A percentile compares a stretch with the other conserved stretches of the same genome.
Evolutionary conservation across 495 filamentous ascomycete species (phyloP).

Genomic region (Amniculicola lignicola): DNA sequence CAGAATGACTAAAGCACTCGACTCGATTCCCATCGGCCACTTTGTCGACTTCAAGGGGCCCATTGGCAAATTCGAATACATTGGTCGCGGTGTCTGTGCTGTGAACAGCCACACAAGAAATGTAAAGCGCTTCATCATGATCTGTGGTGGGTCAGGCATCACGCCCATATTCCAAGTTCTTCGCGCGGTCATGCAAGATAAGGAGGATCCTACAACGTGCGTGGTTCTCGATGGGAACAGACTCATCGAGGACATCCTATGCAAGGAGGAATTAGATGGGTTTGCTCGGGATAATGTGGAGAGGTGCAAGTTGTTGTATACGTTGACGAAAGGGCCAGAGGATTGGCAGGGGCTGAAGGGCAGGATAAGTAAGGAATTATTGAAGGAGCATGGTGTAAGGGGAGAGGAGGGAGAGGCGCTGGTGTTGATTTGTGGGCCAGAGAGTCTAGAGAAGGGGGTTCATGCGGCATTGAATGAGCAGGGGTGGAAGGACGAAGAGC

Average conservation of each 20-base stretch:
- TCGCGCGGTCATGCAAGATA: constrained; percentile 66
- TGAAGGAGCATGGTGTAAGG: constrained; percentile 56
- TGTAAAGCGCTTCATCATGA: constrained; percentile 77
- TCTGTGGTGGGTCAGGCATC: constrained; percentile 84
- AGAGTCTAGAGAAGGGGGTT: constrained; percentile 69
- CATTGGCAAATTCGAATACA: constrained; percentile 82
- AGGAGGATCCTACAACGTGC: constrained; percentile 58
- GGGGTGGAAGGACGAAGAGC: constrained; percentile 76
- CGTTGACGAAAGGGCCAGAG: constrained; percentile 61
- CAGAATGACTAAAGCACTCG: constrained; percentile 80
- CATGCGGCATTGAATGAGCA: constrained; percentile 58
- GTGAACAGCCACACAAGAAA: constrained; percentile 57
- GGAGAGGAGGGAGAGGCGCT: constrained; percentile 52
- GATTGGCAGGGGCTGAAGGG: constrained; percentile 71
- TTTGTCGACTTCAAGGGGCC: constrained; percentile 87
- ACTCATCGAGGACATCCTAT: constrained; percentile 78
- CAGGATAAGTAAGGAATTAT: constrained; percentile 60
- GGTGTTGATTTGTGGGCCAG: constrained; percentile 82
- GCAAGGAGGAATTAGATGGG: constrained; percentile 68
- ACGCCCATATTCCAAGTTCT: constrained; percentile 91
- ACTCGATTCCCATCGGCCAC: constrained; percentile 65
- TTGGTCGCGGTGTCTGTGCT: constrained; percentile 61
- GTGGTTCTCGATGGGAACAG: constrained; percentile 79
- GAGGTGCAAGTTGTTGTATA: constrained; percentile 68
- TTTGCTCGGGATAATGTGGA: constrained; percentile 51